phyloP scores from a whole-genome alignment of 345 rosid species.

The Citrus unshiu region DNA sequence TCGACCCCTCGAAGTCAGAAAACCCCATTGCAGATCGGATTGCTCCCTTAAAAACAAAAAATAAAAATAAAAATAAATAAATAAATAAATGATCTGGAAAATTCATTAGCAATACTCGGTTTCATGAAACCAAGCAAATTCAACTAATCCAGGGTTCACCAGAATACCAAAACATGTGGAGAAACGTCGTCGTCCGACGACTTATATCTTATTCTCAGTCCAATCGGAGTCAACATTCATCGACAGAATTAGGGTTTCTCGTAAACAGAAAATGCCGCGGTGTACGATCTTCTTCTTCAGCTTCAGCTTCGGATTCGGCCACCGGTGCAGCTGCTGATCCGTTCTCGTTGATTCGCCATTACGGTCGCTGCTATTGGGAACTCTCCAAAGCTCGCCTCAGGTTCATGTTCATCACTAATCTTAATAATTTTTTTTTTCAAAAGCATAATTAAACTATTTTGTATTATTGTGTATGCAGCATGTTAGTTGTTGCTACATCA shows the following conservation, averaged over 20 bases:
- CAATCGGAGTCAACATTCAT: slow-evolving; percentile 21
- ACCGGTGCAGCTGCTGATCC: slow-evolving; percentile 20
- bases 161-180: neutral
- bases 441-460: neutral
- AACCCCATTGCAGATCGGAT: neutral
- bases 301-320: neutral
- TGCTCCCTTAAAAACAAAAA: no score
- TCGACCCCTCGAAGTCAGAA: neutral
- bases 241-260: slow-evolving; percentile 31
- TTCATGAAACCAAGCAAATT: neutral
- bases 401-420: slow-evolving; percentile 22
- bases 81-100: neutral
- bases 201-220: slow-evolving; percentile 15
- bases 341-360: slow-evolving; percentile 43
- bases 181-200: slow-evolving; percentile 18
- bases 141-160: neutral
- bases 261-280: slow-evolving; percentile 28
- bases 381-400: slow-evolving; percentile 97
- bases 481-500: slow-evolving; percentile 96
- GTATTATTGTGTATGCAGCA: slow-evolving; percentile 33
- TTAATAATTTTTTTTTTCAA: neutral
- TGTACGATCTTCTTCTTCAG: slow-evolving; percentile 16
- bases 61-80: no score
- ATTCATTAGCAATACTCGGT: neutral
- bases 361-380: slow-evolving; percentile 80